Conservation (phyloP, 2,329 filamentous ascomycete species). For the Clonostachys sp. region DNA sequence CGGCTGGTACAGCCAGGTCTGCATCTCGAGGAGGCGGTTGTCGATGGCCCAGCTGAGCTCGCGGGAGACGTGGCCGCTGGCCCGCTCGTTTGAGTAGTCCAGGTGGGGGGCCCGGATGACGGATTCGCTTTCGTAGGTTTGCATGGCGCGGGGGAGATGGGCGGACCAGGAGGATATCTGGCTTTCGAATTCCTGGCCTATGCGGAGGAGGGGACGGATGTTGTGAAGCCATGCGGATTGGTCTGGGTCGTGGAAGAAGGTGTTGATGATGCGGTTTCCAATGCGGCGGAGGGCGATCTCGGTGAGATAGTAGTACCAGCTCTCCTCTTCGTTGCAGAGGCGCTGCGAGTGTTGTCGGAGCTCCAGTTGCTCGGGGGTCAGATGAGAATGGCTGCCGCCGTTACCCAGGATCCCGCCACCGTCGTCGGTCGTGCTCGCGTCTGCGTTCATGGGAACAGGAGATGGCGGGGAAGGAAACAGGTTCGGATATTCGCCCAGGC, state of each 20-base stretch:
- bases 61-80: constrained; percentile 8
- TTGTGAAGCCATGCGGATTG: constrained; percentile 7
- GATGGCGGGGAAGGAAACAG: constrained; percentile 17
- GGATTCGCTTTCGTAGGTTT: constrained; percentile 7
- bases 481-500: constrained; percentile 23
- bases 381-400: not conserved
- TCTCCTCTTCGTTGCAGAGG: constrained; percentile 21
- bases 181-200: constrained; percentile 13
- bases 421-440: not conserved
- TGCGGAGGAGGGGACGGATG: constrained; percentile 8
- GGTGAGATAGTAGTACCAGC: constrained; percentile 38
- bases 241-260: constrained; percentile 8
- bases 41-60: constrained; percentile 14
- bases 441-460: constrained; percentile 3
- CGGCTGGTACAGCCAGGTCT: constrained; percentile 11
- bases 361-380: constrained; percentile 7
- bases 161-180: constrained; percentile 14
- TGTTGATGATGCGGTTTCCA: constrained; percentile 29
- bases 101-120: constrained; percentile 7
- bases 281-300: constrained; percentile 34
- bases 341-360: constrained; percentile 9
- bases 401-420: not conserved
- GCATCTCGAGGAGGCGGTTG: constrained; percentile 12
- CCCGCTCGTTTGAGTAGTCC: constrained; percentile 3
- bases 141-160: constrained; percentile 9